Base-by-base conservation (phyloP, 2,329 filamentous ascomycete species). In the Fusarium solani-melongenae region DNA sequence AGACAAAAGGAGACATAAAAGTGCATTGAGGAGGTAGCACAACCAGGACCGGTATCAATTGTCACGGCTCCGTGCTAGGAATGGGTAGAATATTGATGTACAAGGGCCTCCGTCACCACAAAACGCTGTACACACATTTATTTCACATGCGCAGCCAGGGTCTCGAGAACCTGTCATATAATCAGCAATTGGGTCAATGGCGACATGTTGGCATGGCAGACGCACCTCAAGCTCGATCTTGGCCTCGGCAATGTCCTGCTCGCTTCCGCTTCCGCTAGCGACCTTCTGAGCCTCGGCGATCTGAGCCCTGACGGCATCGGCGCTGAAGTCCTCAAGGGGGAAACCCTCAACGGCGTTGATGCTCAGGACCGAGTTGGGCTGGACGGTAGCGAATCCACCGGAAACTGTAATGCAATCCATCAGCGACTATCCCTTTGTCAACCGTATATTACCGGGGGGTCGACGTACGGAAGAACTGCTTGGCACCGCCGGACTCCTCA, bases 281-380 rank as follows among this genome's bases (percentile, higher is more conserved):
- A 98, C 92, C 92, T 98, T 98, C 87, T 98, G 94, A 76, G 95
- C 95, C 88, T 99, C 96, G 71, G 94, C 86, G 80, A 98, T 94
- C 88, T 98, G 96, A 82, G 92, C 91, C 82, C 90, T 91, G 84
- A 99, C 94, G 77, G 94, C 92, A 73, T 98, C 96, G 78, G 91
- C 88, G 89, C 94, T 98, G 90, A 99, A 99, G 82, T 98, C 95
- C 86, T 98, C 96, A 68, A 99, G 87, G 73, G 96, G 88, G 89
- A 92, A 98, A 69, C 94, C 96, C 89, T 99, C 96, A 71, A 97
- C 94, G 78, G 96, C 95, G 87, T 98, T 99, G 90, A 99, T 98
- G 93, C 94, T 98, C 85, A 99, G 89, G 81, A 92, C 86, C 44
- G 95, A 98, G 89, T 95, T 92, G 82, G 96, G 96, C 89, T 99